Evolutionary conservation across 305 asterid genomes (phyloP), one percentile per base, ranked within the genome.

Genomic region (Fraxinus greggii): DNA sequence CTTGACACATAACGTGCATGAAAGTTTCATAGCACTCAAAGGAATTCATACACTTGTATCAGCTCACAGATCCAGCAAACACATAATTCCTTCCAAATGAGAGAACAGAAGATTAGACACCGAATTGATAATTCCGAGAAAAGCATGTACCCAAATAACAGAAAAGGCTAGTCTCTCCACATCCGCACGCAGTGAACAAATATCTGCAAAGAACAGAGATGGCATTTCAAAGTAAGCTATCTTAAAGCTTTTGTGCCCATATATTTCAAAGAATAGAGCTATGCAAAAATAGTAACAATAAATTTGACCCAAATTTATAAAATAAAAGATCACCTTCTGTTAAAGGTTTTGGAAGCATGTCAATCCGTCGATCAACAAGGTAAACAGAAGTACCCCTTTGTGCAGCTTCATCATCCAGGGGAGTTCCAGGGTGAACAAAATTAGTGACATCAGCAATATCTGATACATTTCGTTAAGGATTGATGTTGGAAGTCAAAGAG

Each of bases 381-480:
- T 94, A 97, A 78, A 95, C 98, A 80, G 99, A 97, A 86, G 99
- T 97, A 78, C 99, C 99, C 87, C 99, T 93, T 89, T 90, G 97
- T 74, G 99, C 72, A 88, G 98, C 99, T 92, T 97, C 99, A 74
- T 93, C 95, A 84, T 97, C 99, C 85, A 97, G 90, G 77, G 98
- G 97, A 33, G 94, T 92, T 78, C 97, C 98, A 88, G 97, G 92
- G 82, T 92, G 91, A 84, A 97, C 98, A 90, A 97, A 97, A 85
- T 97, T 97, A 81, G 99, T 97, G 76, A 97, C 99, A 87, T 97
- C 99, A 31, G 99, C 99, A 88, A 97, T 97, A 92, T 97, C 98
- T 94, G 85, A 77, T 72, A 83, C 79, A 86, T 84, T 80, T 69
- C 42, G 81, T 91, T 89, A 90, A 93, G 86, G 92, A 82, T 79